These are phyloP conservation scores for Linnemannia zychae DNA, from an alignment of 192 early-diverging fungal species.

Conservation along the genomic window DNA sequence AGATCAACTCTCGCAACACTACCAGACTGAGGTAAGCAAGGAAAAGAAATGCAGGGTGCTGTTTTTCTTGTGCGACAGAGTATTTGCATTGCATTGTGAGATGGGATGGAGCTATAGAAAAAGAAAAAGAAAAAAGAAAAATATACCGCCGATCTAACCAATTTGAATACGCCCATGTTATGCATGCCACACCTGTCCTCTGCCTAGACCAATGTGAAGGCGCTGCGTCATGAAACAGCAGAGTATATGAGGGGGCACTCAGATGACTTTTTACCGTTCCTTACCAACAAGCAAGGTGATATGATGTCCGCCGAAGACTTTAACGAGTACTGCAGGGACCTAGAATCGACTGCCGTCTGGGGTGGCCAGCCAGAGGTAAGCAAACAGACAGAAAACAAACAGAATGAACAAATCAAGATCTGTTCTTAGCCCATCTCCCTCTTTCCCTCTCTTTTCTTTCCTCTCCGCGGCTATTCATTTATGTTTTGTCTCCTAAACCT, in stretches of 20 bases:
- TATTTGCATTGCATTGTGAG: not conserved
- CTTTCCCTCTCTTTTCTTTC: not conserved
- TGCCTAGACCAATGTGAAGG: constrained; percentile 62
- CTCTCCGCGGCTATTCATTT: not conserved
- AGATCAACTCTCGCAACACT: constrained; percentile 78
- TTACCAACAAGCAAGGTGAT: constrained; percentile 85
- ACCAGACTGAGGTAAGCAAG: constrained; percentile 58
- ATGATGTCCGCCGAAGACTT: constrained; percentile 76
- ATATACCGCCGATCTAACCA: not conserved
- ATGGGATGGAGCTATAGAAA: not conserved
- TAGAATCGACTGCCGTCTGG: constrained; percentile 90
- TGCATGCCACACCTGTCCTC: not conserved
- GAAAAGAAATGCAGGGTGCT: not conserved
- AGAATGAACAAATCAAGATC: not conserved
- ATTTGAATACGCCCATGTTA: not conserved
- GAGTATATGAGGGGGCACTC: constrained; percentile 82
- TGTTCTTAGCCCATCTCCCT: not conserved
- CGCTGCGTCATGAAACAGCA: constrained; percentile 82
- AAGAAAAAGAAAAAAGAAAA: not conserved
- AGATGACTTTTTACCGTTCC: constrained; percentile 94
- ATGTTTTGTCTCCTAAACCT: not conserved
- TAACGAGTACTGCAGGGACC: constrained; percentile 79
- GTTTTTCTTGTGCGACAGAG: not conserved
- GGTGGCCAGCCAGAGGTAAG: constrained; percentile 93
- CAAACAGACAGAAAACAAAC: not conserved